These are phyloP conservation scores for Leishmania braziliensis DNA, from an alignment of 208 protist species.

Conservation along the genomic window DNA sequence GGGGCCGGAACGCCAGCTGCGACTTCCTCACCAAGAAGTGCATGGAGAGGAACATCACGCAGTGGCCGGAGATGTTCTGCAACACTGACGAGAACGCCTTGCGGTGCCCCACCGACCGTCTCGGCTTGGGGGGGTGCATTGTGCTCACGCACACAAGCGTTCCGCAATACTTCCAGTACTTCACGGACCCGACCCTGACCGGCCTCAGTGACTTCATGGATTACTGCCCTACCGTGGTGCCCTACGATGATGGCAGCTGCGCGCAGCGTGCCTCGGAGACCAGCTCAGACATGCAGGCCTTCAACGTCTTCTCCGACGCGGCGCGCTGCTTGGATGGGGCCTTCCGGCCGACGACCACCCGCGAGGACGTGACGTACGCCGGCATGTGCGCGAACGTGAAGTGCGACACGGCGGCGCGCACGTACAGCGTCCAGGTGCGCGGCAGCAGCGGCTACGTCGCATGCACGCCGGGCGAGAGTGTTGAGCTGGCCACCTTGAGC, in stretches of 20 bases:
- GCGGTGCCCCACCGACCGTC: neutral
- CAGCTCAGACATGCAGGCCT: neutral
- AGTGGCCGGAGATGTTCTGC: conserved; percentile 65
- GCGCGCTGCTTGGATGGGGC: neutral
- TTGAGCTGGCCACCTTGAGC: neutral
- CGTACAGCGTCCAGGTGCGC: conserved; percentile 11
- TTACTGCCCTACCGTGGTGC: neutral
- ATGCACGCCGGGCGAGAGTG: neutral
- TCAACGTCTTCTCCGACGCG: conserved; percentile 6
- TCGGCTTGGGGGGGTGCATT: neutral
- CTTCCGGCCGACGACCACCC: neutral
- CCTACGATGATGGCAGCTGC: neutral
- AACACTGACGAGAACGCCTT: conserved; percentile 12
- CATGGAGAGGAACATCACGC: conserved; percentile 33
- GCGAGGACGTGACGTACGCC: too few relatives aligned
- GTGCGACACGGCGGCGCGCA: neutral
- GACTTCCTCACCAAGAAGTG: conserved; percentile 49
- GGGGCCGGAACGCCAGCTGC: conserved; percentile 71
- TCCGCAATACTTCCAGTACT: neutral
- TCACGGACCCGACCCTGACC: neutral
- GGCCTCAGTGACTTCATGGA: neutral
- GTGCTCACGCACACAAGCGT: neutral
- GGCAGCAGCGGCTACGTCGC: neutral
- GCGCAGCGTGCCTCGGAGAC: neutral
- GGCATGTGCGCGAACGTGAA: neutral